Percentiles rank a stretch among this genome's conserved stretches.
phyloP scores from a whole-genome alignment of 2,329 filamentous ascomycete genomes.

The Sarocladium kiliense region DNA sequence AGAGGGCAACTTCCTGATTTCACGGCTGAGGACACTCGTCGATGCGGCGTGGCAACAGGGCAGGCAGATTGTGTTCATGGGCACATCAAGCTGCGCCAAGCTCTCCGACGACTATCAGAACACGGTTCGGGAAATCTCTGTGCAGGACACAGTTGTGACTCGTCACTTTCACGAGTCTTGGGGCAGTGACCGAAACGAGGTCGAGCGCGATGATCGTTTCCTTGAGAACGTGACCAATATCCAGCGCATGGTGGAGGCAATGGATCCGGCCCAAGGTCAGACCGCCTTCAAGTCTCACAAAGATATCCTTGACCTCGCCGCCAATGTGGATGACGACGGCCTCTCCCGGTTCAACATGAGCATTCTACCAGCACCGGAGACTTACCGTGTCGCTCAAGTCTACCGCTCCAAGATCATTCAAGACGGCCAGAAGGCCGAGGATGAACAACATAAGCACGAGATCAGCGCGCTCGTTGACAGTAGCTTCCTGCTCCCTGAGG shows the following conservation, averaged over 20 bases:
- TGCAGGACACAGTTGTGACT: slow-evolving; percentile 30
- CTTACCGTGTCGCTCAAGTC: slow-evolving; percentile 8
- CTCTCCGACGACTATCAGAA: slow-evolving; percentile 37
- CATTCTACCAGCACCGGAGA: not conserved
- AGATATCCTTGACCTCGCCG: not conserved
- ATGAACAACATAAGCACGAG: not conserved
- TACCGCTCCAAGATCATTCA: not conserved
- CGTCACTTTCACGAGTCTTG: not conserved
- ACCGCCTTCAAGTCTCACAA: not conserved
- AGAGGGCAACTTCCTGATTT: slow-evolving; percentile 65
- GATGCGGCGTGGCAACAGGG: slow-evolving; percentile 68
- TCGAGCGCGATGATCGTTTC: slow-evolving; percentile 34
- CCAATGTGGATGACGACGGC: not conserved
- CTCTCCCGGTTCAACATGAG: not conserved
- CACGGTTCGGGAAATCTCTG: slow-evolving; percentile 33
- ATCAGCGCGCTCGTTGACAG: not conserved
- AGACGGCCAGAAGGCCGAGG: not conserved
- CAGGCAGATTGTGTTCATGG: slow-evolving; percentile 69
- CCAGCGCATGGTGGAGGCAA: slow-evolving; percentile 37
- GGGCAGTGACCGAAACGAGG: not conserved
- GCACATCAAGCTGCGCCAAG: slow-evolving; percentile 61
- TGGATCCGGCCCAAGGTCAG: slow-evolving; percentile 18
- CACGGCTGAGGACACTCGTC: slow-evolving; percentile 64
- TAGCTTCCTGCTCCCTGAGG: not conserved
- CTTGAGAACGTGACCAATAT: slow-evolving; percentile 43